These are phyloP conservation scores for Theileria parva DNA, from an alignment of 169 alveolate species.

Conservation along the genomic window DNA sequence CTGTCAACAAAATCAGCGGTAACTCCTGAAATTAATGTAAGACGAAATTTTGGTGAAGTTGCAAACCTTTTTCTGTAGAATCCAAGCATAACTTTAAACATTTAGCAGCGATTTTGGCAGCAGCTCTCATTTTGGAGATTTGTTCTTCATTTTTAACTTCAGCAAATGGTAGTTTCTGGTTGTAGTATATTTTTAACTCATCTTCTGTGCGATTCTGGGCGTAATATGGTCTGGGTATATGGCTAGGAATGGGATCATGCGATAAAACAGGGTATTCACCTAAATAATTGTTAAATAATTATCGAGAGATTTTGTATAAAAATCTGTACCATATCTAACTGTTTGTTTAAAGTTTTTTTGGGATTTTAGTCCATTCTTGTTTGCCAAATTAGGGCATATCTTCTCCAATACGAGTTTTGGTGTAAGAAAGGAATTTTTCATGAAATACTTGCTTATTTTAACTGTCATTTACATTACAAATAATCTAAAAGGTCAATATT, in stretches of 20 bases:
- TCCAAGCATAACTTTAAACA: conserved; percentile 74
- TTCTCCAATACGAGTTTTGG: conserved; percentile 56
- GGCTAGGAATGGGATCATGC: conserved; percentile 62
- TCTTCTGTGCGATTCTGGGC: conserved; percentile 39
- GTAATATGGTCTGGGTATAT: conserved; percentile 68
- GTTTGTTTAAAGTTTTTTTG: conserved; percentile 20
- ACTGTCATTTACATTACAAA: neutral
- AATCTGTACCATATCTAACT: conserved; percentile 30
- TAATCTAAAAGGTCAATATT: neutral
- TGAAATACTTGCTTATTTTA: neutral
- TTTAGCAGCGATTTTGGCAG: conserved; percentile 70
- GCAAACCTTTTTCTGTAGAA: conserved; percentile 49
- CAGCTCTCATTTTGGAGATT: conserved; percentile 68
- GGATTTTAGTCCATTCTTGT: neutral
- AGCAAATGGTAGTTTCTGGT: conserved; percentile 28
- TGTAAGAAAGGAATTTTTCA: conserved; percentile 25
- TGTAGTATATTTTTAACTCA: conserved; percentile 40
- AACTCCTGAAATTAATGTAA: conserved; percentile 63
- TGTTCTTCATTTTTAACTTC: conserved; percentile 69
- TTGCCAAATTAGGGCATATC: neutral
- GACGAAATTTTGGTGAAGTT: neutral
- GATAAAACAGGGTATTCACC: conserved; percentile 70
- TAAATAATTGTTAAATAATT: neutral
- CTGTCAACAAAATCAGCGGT: conserved; percentile 89
- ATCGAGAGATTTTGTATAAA: too few species aligned